Evolutionary conservation across 176 grass and related monocot genomes (phyloP).

Genomic region (Lolium rigidum): DNA sequence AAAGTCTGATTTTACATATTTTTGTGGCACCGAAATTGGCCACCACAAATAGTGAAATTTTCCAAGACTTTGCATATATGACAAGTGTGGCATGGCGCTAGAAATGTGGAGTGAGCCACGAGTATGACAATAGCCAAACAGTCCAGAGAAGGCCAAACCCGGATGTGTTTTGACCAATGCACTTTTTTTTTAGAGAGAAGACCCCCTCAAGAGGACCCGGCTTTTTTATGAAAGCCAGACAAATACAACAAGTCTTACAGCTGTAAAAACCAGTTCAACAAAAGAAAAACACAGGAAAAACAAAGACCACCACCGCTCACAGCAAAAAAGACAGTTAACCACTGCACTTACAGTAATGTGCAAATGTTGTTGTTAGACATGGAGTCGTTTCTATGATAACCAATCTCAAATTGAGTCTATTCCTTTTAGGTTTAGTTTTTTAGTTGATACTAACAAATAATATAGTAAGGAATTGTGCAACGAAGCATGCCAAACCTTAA

Average conservation of each 20-base stretch:
- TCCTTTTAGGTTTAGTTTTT: not conserved
- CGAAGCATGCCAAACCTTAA: not conserved
- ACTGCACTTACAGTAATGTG: not conserved
- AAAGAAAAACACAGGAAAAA: too few species aligned
- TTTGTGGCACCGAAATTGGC: not conserved
- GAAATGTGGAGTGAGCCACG: not conserved
- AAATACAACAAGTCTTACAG: too few species aligned
- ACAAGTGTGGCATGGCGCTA: not conserved
- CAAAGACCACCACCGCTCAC: too few species aligned
- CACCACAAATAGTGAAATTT: not conserved
- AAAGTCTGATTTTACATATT: not conserved
- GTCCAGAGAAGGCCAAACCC: not conserved
- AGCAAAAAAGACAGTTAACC: too few species aligned
- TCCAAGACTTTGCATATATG: not conserved
- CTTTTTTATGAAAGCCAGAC: too few species aligned
- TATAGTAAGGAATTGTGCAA: not conserved
- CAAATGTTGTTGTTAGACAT: not conserved
- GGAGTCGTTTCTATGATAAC: constrained; percentile 1
- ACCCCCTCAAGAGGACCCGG: too few species aligned
- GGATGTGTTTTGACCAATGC: not conserved
- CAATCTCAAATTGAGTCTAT: not conserved
- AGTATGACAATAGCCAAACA: not conserved
- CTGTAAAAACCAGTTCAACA: too few species aligned
- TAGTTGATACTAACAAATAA: not conserved
- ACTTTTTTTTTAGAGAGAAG: too few species aligned